phyloP scores from a whole-genome alignment of 1,284 basidiomycete species.

The Ceratobasidium sp. region DNA sequence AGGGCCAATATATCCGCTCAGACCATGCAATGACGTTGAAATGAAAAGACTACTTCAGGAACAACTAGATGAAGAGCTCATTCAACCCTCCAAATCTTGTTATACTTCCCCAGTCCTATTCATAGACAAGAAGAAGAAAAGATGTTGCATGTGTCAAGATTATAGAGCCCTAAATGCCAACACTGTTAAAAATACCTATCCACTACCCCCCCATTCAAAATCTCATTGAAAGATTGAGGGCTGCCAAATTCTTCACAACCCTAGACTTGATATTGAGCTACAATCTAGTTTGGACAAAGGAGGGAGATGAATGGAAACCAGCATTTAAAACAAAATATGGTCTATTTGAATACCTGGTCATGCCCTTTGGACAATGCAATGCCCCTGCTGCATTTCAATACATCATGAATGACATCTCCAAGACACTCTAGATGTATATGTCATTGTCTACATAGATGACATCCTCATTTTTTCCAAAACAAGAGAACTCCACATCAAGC shows the following conservation, averaged over 20 bases:
- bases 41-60: conserved; percentile 19
- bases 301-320: conserved; percentile 43
- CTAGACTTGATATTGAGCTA: conserved; percentile 26
- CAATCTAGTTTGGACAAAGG: conserved; percentile 11
- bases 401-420: conserved; percentile 30
- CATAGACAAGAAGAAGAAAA: conserved; percentile 34
- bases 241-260: conserved; percentile 30
- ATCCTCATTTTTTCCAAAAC: conserved; percentile 39
- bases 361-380: conserved; percentile 29
- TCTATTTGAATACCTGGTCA: conserved; percentile 25
- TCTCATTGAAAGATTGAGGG: conserved; percentile 23
- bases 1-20: conserved; percentile 20
- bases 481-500: conserved; percentile 13
- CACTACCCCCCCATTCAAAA: conserved; percentile 20
- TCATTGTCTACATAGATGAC: conserved; percentile 40
- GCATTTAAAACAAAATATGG: conserved; percentile 22
- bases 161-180: conserved; percentile 37
- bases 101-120: conserved; percentile 38
- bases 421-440: conserved; percentile 15
- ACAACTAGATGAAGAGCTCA: conserved; percentile 17
- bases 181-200: conserved; percentile 36
- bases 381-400: conserved; percentile 36
- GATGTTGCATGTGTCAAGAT: conserved; percentile 23
- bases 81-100: conserved; percentile 31
- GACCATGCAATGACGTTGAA: background rate